These are phyloP conservation scores for Coemansia sp. DNA, from an alignment of 192 early-diverging fungal species.

Conservation along the genomic window DNA sequence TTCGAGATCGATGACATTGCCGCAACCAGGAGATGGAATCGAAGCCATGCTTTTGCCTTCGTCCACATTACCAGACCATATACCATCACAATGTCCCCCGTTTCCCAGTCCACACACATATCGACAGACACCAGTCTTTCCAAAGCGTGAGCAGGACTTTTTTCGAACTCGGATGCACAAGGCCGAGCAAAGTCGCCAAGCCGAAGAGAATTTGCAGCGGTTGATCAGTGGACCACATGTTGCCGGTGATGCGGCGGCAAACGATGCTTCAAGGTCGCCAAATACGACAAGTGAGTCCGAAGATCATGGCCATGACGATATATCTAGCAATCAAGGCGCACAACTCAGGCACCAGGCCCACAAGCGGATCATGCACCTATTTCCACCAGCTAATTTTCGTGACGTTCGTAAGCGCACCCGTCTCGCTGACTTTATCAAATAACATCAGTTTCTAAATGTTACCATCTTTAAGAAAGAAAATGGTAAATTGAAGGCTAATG, in stretches of 20 bases:
- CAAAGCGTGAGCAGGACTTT: slow-evolving; percentile 50
- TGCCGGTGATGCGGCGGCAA: neutral
- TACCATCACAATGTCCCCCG: slow-evolving; percentile 40
- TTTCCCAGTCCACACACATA: slow-evolving; percentile 52
- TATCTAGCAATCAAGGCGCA: slow-evolving; percentile 6
- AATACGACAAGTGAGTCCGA: neutral
- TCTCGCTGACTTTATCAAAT: slow-evolving; percentile 29
- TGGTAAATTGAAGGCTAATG: neutral
- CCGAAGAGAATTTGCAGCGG: slow-evolving; percentile 50
- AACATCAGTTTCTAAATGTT: too few species aligned
- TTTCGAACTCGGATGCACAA: slow-evolving; percentile 54
- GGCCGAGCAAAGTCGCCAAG: slow-evolving; percentile 52
- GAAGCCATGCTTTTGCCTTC: slow-evolving; percentile 27
- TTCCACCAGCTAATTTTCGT: slow-evolving; percentile 48
- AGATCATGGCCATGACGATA: neutral
- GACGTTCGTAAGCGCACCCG: slow-evolving; percentile 41
- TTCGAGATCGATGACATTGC: neutral
- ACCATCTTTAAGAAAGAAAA: too few species aligned
- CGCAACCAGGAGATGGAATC: neutral
- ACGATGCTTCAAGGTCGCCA: neutral
- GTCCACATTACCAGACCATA: slow-evolving; percentile 24
- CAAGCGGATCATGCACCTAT: slow-evolving; percentile 29
- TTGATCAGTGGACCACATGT: slow-evolving; percentile 38
- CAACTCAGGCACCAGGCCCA: slow-evolving; percentile 10
- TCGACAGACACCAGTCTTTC: slow-evolving; percentile 44